Conservation (phyloP, 306 rosid species). For the Glycyrrhiza uralensis region DNA sequence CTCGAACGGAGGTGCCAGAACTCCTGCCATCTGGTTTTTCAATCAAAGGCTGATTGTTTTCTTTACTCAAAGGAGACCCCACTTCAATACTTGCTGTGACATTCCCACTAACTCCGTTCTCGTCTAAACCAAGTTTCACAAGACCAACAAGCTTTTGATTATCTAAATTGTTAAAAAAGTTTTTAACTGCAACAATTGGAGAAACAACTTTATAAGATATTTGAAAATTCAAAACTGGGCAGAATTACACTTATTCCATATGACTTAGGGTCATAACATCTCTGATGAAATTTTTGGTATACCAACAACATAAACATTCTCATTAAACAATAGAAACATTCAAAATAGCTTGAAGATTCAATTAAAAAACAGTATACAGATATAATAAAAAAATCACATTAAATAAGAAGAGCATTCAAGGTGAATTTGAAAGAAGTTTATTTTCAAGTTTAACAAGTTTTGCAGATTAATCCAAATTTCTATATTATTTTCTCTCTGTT, state of each 20-base stretch:
- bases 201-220: constrained; percentile 35
- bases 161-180: constrained; percentile 59
- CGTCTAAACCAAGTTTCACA: constrained; percentile 37
- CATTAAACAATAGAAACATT: background rate
- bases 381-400: background rate
- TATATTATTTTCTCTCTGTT: background rate
- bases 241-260: constrained; percentile 13
- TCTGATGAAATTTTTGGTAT: background rate
- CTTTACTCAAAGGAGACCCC: constrained; percentile 26
- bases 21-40: constrained; percentile 19
- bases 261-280: background rate
- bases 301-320: background rate
- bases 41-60: constrained; percentile 28
- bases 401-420: background rate
- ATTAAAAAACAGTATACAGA: background rate
- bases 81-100: constrained; percentile 26
- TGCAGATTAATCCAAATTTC: background rate
- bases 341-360: constrained; percentile 1
- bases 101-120: constrained; percentile 37
- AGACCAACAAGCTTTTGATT: constrained; percentile 36
- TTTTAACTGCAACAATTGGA: constrained; percentile 67
- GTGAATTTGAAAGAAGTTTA: background rate
- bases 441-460: background rate
- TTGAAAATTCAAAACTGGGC: constrained; percentile 17
- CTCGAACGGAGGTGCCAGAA: constrained; percentile 26